Evolutionary conservation across 1,284 basidiomycete genomes (phyloP).

Genomic region (Papiliotrema flavescens): DNA sequence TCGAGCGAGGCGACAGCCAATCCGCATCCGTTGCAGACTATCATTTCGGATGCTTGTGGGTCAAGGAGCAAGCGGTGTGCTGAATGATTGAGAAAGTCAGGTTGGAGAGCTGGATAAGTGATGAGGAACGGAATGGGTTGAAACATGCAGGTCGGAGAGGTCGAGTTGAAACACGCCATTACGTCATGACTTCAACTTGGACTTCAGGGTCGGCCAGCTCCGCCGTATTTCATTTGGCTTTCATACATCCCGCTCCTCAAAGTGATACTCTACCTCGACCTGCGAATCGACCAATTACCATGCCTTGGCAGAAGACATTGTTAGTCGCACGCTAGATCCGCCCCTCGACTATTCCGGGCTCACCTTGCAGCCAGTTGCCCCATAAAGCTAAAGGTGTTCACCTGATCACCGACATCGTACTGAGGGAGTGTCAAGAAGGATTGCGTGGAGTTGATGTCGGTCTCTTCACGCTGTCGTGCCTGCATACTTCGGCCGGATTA

Average conservation of each 20-base stretch:
- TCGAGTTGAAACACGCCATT: too few relatives aligned
- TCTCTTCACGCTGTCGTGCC: constrained; percentile 57
- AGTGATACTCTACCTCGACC: too few relatives aligned
- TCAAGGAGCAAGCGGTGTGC: too few relatives aligned
- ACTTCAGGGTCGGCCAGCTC: not conserved
- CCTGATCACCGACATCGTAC: constrained; percentile 77
- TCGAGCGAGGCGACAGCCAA: not conserved
- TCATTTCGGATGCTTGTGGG: constrained; percentile 4
- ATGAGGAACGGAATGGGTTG: too few relatives aligned
- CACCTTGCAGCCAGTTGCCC: constrained; percentile 50
- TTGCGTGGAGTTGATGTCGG: constrained; percentile 65
- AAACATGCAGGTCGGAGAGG: too few relatives aligned
- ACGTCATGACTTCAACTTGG: not conserved
- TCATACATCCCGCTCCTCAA: too few relatives aligned
- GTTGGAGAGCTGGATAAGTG: too few relatives aligned
- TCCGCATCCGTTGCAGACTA: constrained; percentile 13
- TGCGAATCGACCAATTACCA: constrained; percentile 36
- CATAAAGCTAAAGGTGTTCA: constrained; percentile 60
- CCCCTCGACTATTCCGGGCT: constrained; percentile 43
- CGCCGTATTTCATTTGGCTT: too few relatives aligned
- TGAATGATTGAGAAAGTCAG: too few relatives aligned
- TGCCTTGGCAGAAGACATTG: constrained; percentile 93
- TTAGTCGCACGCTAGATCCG: constrained; percentile 26
- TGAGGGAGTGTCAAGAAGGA: constrained; percentile 67
- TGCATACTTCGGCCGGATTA: constrained; percentile 86